Evolutionary conservation across 2,329 filamentous ascomycete species (phyloP).

Genomic region (Plenodomus lindquistii): DNA sequence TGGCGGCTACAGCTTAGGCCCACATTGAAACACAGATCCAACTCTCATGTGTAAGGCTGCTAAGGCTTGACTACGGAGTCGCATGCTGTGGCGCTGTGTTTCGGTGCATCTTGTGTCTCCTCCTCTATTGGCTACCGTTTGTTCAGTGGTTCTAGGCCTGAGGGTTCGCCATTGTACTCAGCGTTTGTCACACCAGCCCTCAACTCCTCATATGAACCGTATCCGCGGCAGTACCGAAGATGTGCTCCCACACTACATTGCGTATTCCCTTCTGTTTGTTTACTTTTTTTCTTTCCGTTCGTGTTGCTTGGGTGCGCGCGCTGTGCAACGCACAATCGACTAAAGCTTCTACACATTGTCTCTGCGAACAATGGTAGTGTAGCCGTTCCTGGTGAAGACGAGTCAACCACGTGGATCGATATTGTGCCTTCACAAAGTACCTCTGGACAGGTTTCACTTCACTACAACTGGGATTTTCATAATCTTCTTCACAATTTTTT

Average conservation of each 20-base stretch:
- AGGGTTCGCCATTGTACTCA: slow-evolving; percentile 20
- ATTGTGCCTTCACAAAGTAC: slow-evolving; percentile 13
- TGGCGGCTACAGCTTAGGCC: slow-evolving; percentile 44
- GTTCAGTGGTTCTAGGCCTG: slow-evolving; percentile 28
- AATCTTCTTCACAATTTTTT: slow-evolving; percentile 4
- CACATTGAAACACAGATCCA: slow-evolving; percentile 41
- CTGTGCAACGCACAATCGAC: slow-evolving; percentile 10
- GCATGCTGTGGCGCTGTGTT: slow-evolving; percentile 41
- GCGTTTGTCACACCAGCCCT: slow-evolving; percentile 37
- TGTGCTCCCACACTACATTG: slow-evolving; percentile 19
- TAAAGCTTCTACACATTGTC: slow-evolving; percentile 20
- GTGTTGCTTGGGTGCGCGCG: slow-evolving; percentile 20
- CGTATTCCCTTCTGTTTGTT: slow-evolving; percentile 19
- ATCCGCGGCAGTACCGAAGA: slow-evolving; percentile 20
- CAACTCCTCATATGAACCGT: slow-evolving; percentile 35
- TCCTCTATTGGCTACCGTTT: slow-evolving; percentile 40
- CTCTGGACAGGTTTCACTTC: slow-evolving; percentile 15
- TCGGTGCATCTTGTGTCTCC: slow-evolving; percentile 28
- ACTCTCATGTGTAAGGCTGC: slow-evolving; percentile 36
- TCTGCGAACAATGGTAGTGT: slow-evolving; percentile 36
- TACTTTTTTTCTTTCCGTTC: slow-evolving; percentile 17
- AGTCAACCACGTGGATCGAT: slow-evolving; percentile 14
- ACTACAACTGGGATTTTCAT: not conserved
- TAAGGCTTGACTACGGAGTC: slow-evolving; percentile 37
- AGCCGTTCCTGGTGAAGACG: slow-evolving; percentile 29